phyloP scores from a whole-genome alignment of 805 yeast species.

The Cyberlindnera maclurae region DNA sequence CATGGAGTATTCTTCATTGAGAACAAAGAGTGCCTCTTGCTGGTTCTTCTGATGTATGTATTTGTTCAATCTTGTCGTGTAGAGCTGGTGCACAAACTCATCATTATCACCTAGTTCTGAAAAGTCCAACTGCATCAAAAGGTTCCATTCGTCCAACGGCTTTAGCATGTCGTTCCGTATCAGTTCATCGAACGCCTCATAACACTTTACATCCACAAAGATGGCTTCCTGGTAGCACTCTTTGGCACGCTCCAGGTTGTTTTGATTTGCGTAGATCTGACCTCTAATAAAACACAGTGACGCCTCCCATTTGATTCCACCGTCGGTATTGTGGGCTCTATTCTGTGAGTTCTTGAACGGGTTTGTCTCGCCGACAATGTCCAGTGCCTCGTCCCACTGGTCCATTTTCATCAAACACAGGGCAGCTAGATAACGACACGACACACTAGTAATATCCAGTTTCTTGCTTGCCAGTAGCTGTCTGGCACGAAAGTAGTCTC shows the following conservation, averaged over 20 bases:
- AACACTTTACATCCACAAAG: constrained; percentile 82
- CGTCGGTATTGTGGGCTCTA: constrained; percentile 50
- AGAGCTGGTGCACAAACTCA: constrained; percentile 70
- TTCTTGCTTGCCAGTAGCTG: constrained; percentile 55
- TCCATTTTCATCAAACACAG: constrained; percentile 65
- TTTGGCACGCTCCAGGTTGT: constrained; percentile 79
- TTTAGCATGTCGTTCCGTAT: constrained; percentile 65
- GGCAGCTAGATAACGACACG: constrained; percentile 78
- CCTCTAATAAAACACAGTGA: constrained; percentile 85
- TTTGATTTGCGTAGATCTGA: constrained; percentile 70
- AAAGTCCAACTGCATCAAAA: constrained; percentile 57
- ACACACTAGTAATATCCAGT: constrained; percentile 47
- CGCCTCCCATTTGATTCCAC: constrained; percentile 82
- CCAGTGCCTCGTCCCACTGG: constrained; percentile 83
- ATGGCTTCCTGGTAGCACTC: constrained; percentile 85
- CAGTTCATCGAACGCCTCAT: constrained; percentile 82
- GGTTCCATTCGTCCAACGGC: constrained; percentile 83
- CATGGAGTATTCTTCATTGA: constrained; percentile 67
- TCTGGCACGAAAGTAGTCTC: constrained; percentile 73
- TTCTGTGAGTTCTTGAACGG: constrained; percentile 46
- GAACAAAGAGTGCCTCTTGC: constrained; percentile 56
- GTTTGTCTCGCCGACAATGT: constrained; percentile 73
- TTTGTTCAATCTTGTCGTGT: constrained; percentile 70
- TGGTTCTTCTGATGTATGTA: constrained; percentile 52
- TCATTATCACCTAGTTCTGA: constrained; percentile 72